phyloP scores from a whole-genome alignment of 306 rosid genomes.

The Quillaja saponaria region DNA sequence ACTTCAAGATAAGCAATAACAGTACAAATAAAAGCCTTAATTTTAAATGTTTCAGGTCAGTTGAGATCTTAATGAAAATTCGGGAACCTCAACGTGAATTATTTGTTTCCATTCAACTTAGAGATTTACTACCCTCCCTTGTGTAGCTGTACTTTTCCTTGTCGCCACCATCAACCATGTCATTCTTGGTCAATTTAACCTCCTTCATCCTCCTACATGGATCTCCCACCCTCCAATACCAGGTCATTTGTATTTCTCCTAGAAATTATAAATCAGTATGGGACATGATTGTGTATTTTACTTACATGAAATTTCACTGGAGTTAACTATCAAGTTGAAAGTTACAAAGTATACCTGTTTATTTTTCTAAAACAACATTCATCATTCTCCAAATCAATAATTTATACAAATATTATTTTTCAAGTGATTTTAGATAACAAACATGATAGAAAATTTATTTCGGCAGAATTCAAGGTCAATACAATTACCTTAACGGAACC shows the following conservation, averaged over 20 bases:
- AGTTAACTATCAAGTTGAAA: conserved; percentile 16
- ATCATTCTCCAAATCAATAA: too few relatives aligned
- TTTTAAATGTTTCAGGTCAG: too few relatives aligned
- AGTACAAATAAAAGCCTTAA: too few relatives aligned
- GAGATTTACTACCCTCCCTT: too few relatives aligned
- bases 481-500: conserved; percentile 72
- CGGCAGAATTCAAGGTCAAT: too few relatives aligned
- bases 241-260: conserved; percentile 16
- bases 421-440: conserved; percentile 20
- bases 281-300: too few relatives aligned
- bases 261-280: too few relatives aligned
- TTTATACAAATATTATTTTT: conserved; percentile 1
- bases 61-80: too few relatives aligned
- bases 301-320: too few relatives aligned
- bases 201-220: neutral
- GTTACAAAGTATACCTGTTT: neutral
- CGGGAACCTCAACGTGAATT: too few relatives aligned
- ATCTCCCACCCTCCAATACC: neutral
- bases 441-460: conserved; percentile 1
- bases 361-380: neutral
- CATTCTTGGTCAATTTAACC: neutral
- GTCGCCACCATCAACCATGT: neutral
- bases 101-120: too few relatives aligned
- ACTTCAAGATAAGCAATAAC: too few relatives aligned
- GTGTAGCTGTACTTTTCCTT: conserved; percentile 5